Conservation (phyloP, 75 land plant species). For the Cunninghamia lanceolata region DNA sequence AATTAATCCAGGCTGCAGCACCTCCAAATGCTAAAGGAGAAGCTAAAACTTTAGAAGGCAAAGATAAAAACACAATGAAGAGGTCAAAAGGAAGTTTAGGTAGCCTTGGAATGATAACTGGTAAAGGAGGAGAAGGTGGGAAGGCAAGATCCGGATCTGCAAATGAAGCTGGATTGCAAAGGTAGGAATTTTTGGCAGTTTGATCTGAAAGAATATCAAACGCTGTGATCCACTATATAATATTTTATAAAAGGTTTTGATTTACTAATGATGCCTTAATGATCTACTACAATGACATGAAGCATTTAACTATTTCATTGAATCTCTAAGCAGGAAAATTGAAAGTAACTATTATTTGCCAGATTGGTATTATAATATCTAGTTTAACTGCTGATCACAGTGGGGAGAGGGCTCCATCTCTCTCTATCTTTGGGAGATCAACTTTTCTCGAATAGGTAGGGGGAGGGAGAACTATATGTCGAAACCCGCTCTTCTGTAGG, state of each 20-base stretch:
- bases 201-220: too few relatives aligned
- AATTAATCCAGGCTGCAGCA: conserved; percentile 19
- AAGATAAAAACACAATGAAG: conserved; percentile 45
- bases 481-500: too few relatives aligned
- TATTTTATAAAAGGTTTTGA: neutral
- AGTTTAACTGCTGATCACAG: conserved; percentile 21
- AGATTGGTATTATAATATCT: neutral
- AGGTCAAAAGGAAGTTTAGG: conserved; percentile 64
- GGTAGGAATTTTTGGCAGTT: conserved; percentile 23
- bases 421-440: too few relatives aligned
- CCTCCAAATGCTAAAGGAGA: conserved; percentile 33
- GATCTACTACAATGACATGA: neutral
- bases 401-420: too few relatives aligned
- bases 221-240: neutral
- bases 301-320: neutral
- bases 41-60: conserved; percentile 49
- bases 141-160: conserved; percentile 56
- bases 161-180: conserved; percentile 60
- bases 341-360: neutral
- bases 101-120: conserved; percentile 22
- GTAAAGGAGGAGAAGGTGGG: conserved; percentile 50
- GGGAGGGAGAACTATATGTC: too few relatives aligned
- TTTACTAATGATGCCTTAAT: neutral
- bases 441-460: too few relatives aligned
- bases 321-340: neutral